Evolutionary conservation across 2,329 filamentous ascomycete genomes (phyloP), one percentile per base, ranked within the genome.

Genomic region (Penicillium sp.): DNA sequence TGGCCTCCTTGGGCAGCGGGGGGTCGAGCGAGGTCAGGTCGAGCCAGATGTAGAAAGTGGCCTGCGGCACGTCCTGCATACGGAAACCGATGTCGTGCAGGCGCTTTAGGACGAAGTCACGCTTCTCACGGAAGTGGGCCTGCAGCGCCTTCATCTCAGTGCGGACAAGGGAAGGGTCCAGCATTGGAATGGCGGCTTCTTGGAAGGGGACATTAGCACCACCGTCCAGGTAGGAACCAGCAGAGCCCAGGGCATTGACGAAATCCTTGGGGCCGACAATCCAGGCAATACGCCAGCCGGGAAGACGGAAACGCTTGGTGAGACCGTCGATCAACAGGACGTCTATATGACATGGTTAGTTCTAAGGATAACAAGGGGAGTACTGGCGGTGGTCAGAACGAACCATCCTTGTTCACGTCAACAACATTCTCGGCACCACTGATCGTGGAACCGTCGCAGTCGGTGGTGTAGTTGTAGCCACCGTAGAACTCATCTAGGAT

Each of bases 401-500:
- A 59, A 77, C 75, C 77, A 70, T 96, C 91, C 70, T 90, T 84
- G 71, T 97, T 86, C 16, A 97, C 92, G 67, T 97, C 92, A 55
- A 91, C 84, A 48, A 98, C 85, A 73, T 98, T 96, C 70, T 91
- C 89, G 5, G 93, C 93, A 9, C 92, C 89, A 49, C 89, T 93
- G 73, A 97, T 91, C 44, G 93, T 96, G 29, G 84, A 86, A 39
- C 93, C 93, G 70, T 97, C 93, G 73, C 93, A 98, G 78, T 92
- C 83, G 66, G 86, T 90, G 35, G 91, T 96, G 80, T 98, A 98
- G 79, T 96, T 96, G 82, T 97, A 98, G 22, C 93, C 91, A 11
- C 88, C 87, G 79, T 98, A 98, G 82, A 98, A 98, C 77, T 98
- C 93, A 71, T 98, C 93, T 78, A 93, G 91, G 73, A 98, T 93